Conservation (phyloP, 2,329 filamentous ascomycete species). For the Claviceps maximensis region DNA sequence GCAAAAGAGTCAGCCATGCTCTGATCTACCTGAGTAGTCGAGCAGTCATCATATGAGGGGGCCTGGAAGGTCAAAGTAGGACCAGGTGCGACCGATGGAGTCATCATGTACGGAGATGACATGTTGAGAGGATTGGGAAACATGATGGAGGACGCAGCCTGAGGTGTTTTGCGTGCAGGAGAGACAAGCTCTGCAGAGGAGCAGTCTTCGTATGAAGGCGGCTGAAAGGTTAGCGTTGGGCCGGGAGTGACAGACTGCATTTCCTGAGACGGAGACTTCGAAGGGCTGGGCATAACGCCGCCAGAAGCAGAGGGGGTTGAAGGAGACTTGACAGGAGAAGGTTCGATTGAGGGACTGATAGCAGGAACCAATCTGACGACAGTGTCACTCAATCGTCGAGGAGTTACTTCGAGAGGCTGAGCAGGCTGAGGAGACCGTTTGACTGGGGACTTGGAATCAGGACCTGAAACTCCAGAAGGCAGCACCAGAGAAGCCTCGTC, state of each 20-base stretch:
- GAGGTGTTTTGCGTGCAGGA: not conserved
- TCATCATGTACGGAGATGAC: not conserved
- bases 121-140: not conserved
- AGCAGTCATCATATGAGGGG: not conserved
- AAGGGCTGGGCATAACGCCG: not conserved
- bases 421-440: conserved; percentile 17
- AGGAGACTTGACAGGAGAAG: conserved; percentile 19
- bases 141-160: not conserved
- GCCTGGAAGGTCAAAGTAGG: not conserved
- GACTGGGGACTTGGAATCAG: conserved; percentile 16
- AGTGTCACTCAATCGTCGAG: conserved; percentile 15
- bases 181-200: not conserved
- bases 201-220: not conserved
- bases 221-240: not conserved
- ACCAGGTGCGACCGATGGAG: not conserved
- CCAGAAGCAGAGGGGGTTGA: conserved; percentile 15
- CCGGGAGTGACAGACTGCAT: not conserved
- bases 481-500: conserved; percentile 13
- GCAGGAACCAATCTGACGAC: conserved; percentile 18
- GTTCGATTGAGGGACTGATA: conserved; percentile 11
- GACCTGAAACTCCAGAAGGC: conserved; percentile 9
- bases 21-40: not conserved
- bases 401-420: conserved; percentile 14
- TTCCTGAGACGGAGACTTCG: not conserved
- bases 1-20: not conserved